phyloP scores from a whole-genome alignment of 345 rosid species.

The Hevea brasiliensis region DNA sequence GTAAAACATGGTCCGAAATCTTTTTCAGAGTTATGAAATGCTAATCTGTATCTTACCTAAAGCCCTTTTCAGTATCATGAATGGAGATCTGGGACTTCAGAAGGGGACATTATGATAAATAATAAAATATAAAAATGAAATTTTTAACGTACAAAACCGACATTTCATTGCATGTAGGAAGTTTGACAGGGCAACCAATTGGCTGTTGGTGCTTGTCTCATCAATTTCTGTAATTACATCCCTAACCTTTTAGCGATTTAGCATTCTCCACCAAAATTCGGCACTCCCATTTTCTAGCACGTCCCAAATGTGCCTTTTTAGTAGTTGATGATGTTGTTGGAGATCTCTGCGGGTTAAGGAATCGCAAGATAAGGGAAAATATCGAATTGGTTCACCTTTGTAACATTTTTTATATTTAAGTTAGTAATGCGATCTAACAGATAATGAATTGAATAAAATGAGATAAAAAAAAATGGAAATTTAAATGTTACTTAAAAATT shows the following conservation, averaged over 20 bases:
- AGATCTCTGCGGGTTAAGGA: no score
- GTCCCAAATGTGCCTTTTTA: not conserved
- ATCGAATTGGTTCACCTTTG: no score
- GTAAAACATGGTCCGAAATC: slow-evolving; percentile 13
- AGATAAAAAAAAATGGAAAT: no score
- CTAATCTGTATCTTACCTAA: slow-evolving; percentile 29
- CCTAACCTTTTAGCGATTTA: not conserved
- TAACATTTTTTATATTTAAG: no score
- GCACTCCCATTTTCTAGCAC: not conserved
- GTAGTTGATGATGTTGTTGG: no score
- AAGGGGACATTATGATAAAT: not conserved
- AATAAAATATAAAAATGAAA: not conserved
- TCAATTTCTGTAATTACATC: not conserved
- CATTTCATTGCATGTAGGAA: slow-evolving; percentile 35
- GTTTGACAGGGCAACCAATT: slow-evolving; percentile 48
- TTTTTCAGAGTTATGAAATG: slow-evolving; percentile 15
- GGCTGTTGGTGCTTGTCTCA: slow-evolving; percentile 33
- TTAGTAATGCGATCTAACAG: no score
- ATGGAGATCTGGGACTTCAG: not conserved
- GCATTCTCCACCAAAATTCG: not conserved
- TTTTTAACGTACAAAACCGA: slow-evolving; percentile 34
- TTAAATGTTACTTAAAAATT: no score
- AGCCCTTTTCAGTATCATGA: not conserved
- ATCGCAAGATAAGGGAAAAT: no score
- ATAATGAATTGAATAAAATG: no score